These are phyloP conservation scores for Amylostereum areolatum DNA, from an alignment of 1,284 basidiomycete species.

Conservation along the genomic window DNA sequence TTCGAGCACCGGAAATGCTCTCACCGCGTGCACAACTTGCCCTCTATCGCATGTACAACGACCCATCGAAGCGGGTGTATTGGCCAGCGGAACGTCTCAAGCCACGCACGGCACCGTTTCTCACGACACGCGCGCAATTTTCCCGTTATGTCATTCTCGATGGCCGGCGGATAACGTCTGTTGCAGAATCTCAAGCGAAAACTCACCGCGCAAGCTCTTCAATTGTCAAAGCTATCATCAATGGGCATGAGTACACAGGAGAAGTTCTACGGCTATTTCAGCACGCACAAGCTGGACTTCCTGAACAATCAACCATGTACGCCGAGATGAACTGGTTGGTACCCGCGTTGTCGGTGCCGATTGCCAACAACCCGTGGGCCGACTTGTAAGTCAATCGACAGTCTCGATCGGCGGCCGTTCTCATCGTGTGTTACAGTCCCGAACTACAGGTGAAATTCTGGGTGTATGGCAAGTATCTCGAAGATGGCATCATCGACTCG, in stretches of 20 bases:
- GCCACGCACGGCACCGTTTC: background rate
- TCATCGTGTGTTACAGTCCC: no score
- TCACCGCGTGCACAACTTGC: no score
- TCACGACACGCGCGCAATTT: background rate
- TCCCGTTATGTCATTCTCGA: conserved; percentile 2
- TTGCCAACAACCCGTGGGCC: conserved; percentile 3
- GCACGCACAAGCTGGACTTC: conserved; percentile 2
- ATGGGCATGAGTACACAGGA: background rate
- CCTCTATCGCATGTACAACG: no score
- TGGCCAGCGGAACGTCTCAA: background rate
- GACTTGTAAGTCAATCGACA: conserved; percentile 7
- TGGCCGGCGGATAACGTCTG: conserved; percentile 2
- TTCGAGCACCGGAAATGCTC: no score
- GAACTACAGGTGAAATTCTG: no score
- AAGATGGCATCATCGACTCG: no score
- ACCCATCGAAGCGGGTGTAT: background rate
- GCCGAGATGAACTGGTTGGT: conserved; percentile 9
- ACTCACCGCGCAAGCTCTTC: background rate
- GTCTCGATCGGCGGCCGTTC: no score
- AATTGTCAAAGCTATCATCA: background rate
- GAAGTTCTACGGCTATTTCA: conserved; percentile 5
- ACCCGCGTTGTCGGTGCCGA: background rate
- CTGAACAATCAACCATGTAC: conserved; percentile 1
- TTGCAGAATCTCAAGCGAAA: background rate
- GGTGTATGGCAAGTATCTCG: no score